These are phyloP conservation scores for Diaporthe amygdali DNA, from an alignment of 2,329 filamentous ascomycete species.

Conservation along the genomic window DNA sequence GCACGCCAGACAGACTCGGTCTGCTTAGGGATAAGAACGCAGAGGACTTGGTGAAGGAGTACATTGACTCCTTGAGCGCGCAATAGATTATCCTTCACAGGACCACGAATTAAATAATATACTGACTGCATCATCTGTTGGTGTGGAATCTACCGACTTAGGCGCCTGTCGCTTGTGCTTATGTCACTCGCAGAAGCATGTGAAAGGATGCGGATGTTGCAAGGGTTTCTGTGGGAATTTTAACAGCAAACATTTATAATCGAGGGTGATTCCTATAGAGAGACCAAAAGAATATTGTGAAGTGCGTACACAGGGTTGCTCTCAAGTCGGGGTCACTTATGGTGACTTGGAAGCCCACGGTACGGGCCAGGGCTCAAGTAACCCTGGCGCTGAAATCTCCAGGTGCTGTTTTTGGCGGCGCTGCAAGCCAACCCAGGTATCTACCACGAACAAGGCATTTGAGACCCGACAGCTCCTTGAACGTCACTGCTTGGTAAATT, in stretches of 20 bases:
- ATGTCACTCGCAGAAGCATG: background rate
- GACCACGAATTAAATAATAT: background rate
- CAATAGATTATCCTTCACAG: background rate
- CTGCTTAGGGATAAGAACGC: slow-evolving; percentile 56
- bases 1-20: slow-evolving; percentile 54
- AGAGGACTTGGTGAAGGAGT: slow-evolving; percentile 61
- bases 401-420: background rate
- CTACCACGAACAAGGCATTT: slow-evolving; percentile 1
- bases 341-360: background rate
- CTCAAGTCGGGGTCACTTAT: background rate
- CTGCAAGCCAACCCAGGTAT: background rate
- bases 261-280: background rate
- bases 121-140: background rate
- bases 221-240: background rate
- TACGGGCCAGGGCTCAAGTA: background rate
- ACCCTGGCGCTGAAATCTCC: background rate
- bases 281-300: background rate
- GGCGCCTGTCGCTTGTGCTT: no score
- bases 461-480: background rate
- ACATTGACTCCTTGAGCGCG: slow-evolving; percentile 42
- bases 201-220: no score
- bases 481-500: background rate
- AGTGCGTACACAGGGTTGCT: no score
- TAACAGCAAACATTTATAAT: no score
- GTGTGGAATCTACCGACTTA: no score